Percentiles rank a stretch among this genome's conserved stretches.
These are phyloP conservation scores for Suhomyces kilbournensis DNA, from an alignment of 805 yeast genomes.

Conservation along the genomic window DNA sequence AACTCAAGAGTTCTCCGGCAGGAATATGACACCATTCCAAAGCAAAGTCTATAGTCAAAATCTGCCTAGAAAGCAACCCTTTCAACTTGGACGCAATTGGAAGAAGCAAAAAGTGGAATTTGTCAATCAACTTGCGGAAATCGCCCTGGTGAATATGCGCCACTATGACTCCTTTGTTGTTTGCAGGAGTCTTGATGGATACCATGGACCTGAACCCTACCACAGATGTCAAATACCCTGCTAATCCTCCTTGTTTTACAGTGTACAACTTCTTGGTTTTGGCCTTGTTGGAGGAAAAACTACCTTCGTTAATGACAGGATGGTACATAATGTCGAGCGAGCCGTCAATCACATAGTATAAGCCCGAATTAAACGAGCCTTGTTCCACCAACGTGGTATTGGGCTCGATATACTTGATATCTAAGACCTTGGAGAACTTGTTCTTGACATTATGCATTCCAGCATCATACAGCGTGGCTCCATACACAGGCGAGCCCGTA, in stretches of 20 bases:
- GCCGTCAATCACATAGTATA: conserved; percentile 81
- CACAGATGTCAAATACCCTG: conserved; percentile 81
- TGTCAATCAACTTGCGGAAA: conserved; percentile 67
- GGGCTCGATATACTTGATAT: conserved; percentile 50
- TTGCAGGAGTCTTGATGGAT: conserved; percentile 57
- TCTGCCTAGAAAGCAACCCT: conserved; percentile 60
- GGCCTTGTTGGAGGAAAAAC: background rate
- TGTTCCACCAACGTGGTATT: conserved; percentile 62
- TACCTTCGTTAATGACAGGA: conserved; percentile 29
- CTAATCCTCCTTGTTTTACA: conserved; percentile 74
- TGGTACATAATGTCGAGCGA: conserved; percentile 51
- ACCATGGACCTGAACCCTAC: conserved; percentile 79
- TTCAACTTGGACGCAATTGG: conserved; percentile 74
- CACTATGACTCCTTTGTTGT: conserved; percentile 53
- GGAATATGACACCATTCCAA: conserved; percentile 90
- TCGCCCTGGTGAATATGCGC: conserved; percentile 67
- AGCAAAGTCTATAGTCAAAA: conserved; percentile 81
- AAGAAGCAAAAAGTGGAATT: conserved; percentile 70
- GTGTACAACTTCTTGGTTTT: conserved; percentile 45
- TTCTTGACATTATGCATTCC: conserved; percentile 51
- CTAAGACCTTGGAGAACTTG: conserved; percentile 59
- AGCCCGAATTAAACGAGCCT: conserved; percentile 65
- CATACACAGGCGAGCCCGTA: background rate
- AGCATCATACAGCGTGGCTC: conserved; percentile 11
- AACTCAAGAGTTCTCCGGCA: conserved; percentile 79